phyloP scores from a whole-genome alignment of 345 rosid species.

The Hibiscus syriacus region DNA sequence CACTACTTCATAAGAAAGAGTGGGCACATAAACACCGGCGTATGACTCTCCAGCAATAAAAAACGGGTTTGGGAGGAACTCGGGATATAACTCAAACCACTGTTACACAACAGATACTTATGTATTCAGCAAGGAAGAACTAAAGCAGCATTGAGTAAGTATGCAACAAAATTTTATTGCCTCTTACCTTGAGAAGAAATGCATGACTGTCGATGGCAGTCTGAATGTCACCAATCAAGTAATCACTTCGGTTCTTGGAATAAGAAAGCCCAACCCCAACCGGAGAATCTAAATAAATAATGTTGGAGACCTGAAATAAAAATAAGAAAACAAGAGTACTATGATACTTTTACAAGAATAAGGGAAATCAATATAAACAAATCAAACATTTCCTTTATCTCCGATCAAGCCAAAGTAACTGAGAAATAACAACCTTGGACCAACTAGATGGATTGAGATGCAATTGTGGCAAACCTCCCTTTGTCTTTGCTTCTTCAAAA shows the following conservation, averaged over 20 bases:
- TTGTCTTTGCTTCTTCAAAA: conserved; percentile 40
- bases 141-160: not conserved
- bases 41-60: conserved; percentile 86
- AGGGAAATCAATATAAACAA: not conserved
- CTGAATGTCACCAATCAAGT: conserved; percentile 44
- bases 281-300: conserved; percentile 80
- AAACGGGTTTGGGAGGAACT: conserved; percentile 73
- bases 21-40: conserved; percentile 91
- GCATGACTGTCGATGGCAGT: conserved; percentile 48
- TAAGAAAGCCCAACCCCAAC: conserved; percentile 82
- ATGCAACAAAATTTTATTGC: no score
- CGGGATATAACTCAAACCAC: conserved; percentile 84
- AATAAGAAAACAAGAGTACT: not conserved
- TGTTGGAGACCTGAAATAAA: conserved; percentile 55
- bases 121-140: not conserved
- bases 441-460: conserved; percentile 77
- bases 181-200: conserved; percentile 62
- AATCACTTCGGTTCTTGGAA: conserved; percentile 47
- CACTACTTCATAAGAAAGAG: conserved; percentile 61
- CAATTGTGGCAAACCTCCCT: conserved; percentile 32
- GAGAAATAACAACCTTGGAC: conserved; percentile 63
- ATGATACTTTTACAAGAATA: not conserved
- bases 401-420: not conserved
- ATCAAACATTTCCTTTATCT: not conserved
- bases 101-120: conserved; percentile 26